A percentile compares a stretch with the other conserved stretches of the same genome.
phyloP scores from a whole-genome alignment of 257 asterid species.

The Nicotiana benthamiana region DNA sequence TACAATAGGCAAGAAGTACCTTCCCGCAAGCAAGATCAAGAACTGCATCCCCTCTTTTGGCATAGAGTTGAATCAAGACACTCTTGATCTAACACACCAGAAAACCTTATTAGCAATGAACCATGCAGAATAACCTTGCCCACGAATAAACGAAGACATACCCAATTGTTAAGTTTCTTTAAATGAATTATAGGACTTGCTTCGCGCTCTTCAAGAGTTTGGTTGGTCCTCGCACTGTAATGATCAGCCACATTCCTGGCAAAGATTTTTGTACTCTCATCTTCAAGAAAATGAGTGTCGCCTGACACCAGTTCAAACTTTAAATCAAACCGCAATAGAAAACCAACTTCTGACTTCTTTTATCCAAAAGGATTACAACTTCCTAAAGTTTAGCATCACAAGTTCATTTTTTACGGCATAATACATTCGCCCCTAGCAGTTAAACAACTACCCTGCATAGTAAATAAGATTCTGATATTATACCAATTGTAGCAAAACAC shows the following conservation, averaged over 20 bases:
- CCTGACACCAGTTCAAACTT: slow-evolving; percentile 27
- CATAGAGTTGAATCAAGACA: slow-evolving; percentile 80
- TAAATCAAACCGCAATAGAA: slow-evolving; percentile 3
- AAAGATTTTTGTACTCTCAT: slow-evolving; percentile 62
- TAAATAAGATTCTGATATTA: slow-evolving; percentile 1
- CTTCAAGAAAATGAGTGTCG: slow-evolving; percentile 54
- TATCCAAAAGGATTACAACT: not conserved
- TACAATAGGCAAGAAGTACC: slow-evolving; percentile 29
- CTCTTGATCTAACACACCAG: slow-evolving; percentile 65
- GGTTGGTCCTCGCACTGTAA: slow-evolving; percentile 93
- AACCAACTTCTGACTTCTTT: not conserved
- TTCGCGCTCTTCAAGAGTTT: slow-evolving; percentile 91
- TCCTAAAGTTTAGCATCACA: not conserved
- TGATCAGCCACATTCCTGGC: slow-evolving; percentile 96
- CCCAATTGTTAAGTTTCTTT: slow-evolving; percentile 97
- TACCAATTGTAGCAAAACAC: not conserved
- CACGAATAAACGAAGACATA: slow-evolving; percentile 14
- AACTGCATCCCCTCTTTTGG: slow-evolving; percentile 81
- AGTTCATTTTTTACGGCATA: not conserved
- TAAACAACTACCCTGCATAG: not conserved
- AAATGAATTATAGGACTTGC: slow-evolving; percentile 96
- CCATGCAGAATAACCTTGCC: not conserved
- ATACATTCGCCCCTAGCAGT: not conserved
- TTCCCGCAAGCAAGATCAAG: slow-evolving; percentile 99
- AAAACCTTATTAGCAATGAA: slow-evolving; percentile 4